phyloP scores from a whole-genome alignment of 2,329 filamentous ascomycete species.

The Aspergillus niger region DNA sequence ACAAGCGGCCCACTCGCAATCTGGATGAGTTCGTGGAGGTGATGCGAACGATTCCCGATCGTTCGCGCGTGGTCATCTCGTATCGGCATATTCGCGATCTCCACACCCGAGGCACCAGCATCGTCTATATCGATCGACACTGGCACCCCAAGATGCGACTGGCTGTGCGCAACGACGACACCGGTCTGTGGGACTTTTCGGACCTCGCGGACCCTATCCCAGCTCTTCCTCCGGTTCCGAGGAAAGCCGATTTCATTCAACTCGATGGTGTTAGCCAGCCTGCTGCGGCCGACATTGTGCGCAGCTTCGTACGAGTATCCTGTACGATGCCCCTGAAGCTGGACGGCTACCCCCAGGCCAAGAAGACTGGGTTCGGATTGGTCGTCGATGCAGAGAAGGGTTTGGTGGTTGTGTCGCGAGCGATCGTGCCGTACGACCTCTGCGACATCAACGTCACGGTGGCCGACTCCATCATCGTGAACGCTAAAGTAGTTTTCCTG shows the following conservation, averaged over 20 bases:
- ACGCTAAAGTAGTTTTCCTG: slow-evolving; percentile 91
- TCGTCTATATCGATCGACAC: slow-evolving; percentile 90
- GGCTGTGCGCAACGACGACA: slow-evolving; percentile 83
- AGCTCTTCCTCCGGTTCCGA: slow-evolving; percentile 68
- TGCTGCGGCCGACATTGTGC: slow-evolving; percentile 88
- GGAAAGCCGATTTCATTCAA: slow-evolving; percentile 87
- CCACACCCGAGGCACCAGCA: slow-evolving; percentile 89
- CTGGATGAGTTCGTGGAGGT: slow-evolving; percentile 88
- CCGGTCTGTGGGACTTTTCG: slow-evolving; percentile 91
- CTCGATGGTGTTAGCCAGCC: slow-evolving; percentile 85
- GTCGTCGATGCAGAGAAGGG: slow-evolving; percentile 98
- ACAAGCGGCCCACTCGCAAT: slow-evolving; percentile 87
- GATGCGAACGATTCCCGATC: slow-evolving; percentile 80
- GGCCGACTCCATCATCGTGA: slow-evolving; percentile 91
- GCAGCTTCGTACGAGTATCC: slow-evolving; percentile 90
- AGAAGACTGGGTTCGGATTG: slow-evolving; percentile 91
- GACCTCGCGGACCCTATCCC: slow-evolving; percentile 81
- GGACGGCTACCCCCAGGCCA: slow-evolving; percentile 93
- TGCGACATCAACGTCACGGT: slow-evolving; percentile 97
- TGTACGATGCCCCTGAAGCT: slow-evolving; percentile 94
- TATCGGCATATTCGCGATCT: slow-evolving; percentile 95
- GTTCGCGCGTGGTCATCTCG: slow-evolving; percentile 83
- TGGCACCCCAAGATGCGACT: slow-evolving; percentile 96
- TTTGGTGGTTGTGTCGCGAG: slow-evolving; percentile 88
- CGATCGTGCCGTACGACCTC: slow-evolving; percentile 92